Percentiles rank a stretch among this genome's conserved stretches.
Conservation (phyloP, 139 green algal genomes). For the Chlorella sorokiniana region DNA sequence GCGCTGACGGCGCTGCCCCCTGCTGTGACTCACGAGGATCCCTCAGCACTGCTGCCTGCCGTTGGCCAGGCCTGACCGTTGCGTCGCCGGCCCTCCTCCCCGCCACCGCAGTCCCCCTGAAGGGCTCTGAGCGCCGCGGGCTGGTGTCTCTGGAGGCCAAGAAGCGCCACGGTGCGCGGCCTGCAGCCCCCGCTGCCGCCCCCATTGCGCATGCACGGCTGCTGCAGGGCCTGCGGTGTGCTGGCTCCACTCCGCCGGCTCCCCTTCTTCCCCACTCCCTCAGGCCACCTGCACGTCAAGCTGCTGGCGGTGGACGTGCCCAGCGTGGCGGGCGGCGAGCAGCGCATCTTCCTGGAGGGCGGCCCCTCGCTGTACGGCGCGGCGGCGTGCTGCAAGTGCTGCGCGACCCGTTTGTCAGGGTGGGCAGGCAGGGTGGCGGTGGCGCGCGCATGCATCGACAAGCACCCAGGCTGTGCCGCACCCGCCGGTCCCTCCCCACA, state of each 20-base stretch:
- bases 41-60: not conserved
- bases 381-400: constrained; percentile 68
- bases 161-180: constrained; percentile 44
- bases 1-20: no score
- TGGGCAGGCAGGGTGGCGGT: constrained; percentile 6
- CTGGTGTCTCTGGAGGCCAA: constrained; percentile 84
- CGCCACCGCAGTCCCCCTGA: constrained; percentile 23
- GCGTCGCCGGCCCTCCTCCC: not conserved
- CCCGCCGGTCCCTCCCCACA: no score
- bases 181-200: not conserved
- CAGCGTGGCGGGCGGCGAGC: constrained; percentile 42
- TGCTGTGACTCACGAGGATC: no score
- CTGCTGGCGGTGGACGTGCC: constrained; percentile 78
- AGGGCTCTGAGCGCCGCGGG: constrained; percentile 68
- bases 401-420: constrained; percentile 69
- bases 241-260: not conserved
- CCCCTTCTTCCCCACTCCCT: not conserved
- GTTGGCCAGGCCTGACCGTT: not conserved
- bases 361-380: constrained; percentile 58
- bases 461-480: no score
- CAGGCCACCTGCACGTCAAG: constrained; percentile 81
- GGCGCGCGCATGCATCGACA: not conserved
- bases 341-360: constrained; percentile 70
- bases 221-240: no score
- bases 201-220: no score